Base-by-base conservation (phyloP, 2,329 filamentous ascomycete species). In the Cladosporium halotolerans region DNA sequence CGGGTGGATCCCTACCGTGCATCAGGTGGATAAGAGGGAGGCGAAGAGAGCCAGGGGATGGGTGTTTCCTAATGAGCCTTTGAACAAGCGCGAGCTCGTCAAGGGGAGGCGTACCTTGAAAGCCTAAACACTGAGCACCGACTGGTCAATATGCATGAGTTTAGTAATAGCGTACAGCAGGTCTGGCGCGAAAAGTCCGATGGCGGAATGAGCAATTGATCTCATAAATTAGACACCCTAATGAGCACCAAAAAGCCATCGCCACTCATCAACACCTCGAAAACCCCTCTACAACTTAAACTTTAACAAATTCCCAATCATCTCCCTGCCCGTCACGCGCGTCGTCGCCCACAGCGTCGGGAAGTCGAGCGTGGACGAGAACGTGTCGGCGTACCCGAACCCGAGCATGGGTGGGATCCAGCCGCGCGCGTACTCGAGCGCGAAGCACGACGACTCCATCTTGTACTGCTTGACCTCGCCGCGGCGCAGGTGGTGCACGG, bases 321-420 rank as follows among this genome's bases (percentile, higher is more conserved):
- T 95, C 77, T 90, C 81, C 54, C 82, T 74, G 2, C 76, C 89
- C 1, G 89, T 95, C 56, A 92, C 78, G 59, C 74, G 76, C 33
- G 81, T 81, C n/a, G 87, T 95, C 63, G 80, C 79, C 86, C 86
- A 93, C 64, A 95, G 71, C 1, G 89, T 95, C n/a, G 81, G 82
- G 67, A 95, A 80, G 71, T 95, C 90, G 60, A 95, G 76, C 4
- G 89, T 95, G 71, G 85, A 90, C 52, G 78, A 82, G 55, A 95
- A 78, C 44, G 81, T 83, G 71, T 95, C 90, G 58, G 89, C 87
- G 69, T 86, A 92, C 56, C 90, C 90, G 70, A 95, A 95, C 70
- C 87, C 86, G 48, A 96, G 76, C 90, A 96, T 95, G 54, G 87
- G 87, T 44, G 90, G 90, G 71, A 96, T 95, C 88, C 89, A 95